phyloP scores from a whole-genome alignment of 1,284 basidiomycete genomes.

The Ceratobasidium papillatum region DNA sequence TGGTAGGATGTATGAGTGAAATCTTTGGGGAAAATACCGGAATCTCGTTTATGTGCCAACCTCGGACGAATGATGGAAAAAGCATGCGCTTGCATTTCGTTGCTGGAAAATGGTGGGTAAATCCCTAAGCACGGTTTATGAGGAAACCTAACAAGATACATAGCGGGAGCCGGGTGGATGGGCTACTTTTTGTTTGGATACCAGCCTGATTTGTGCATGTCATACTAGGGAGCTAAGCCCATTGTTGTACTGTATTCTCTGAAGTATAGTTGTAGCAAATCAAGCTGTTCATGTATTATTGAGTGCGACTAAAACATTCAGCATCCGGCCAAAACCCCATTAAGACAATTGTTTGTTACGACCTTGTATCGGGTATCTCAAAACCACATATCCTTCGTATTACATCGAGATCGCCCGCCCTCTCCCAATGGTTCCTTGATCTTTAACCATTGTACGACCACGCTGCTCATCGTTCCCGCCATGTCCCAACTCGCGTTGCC shows the following conservation, averaged over 20 bases:
- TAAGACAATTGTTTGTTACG: no score
- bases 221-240: no score
- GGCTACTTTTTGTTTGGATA: not conserved
- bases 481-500: slow-evolving; percentile 17
- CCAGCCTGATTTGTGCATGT: no score
- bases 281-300: no score
- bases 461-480: slow-evolving; percentile 60
- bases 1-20: not conserved
- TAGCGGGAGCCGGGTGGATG: not conserved
- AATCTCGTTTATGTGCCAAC: not conserved
- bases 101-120: not conserved
- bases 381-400: slow-evolving; percentile 42
- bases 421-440: slow-evolving; percentile 62
- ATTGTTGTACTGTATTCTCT: no score
- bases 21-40: not conserved
- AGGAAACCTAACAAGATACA: not conserved
- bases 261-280: no score
- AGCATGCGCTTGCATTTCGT: slow-evolving; percentile 10
- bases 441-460: slow-evolving; percentile 68
- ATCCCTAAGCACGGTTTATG: not conserved
- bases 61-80: not conserved
- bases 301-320: no score
- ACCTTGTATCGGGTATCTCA: no score
- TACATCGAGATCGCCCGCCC: slow-evolving; percentile 82
- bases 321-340: no score